Evolutionary conservation across 257 asterid species (phyloP).

Genomic region (Buddleja alternifolia): DNA sequence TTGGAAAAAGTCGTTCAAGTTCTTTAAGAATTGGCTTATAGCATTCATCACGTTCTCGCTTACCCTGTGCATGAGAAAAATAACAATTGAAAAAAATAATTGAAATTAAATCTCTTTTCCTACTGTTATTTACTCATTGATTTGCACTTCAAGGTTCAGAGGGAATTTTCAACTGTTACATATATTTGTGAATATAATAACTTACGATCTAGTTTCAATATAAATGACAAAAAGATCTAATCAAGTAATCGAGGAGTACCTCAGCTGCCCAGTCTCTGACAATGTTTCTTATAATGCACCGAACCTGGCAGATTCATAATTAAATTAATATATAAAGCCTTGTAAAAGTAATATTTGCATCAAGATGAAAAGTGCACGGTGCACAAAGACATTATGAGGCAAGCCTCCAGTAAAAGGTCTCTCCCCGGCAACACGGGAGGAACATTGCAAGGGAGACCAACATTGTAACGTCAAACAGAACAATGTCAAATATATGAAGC

Average conservation of each 20-base stretch:
- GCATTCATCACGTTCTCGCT: slow-evolving; percentile 90
- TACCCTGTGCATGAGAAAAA: slow-evolving; percentile 86
- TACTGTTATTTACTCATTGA: background rate
- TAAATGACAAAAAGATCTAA: slow-evolving; percentile 27
- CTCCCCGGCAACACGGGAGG: too few species aligned
- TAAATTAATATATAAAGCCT: slow-evolving; percentile 9
- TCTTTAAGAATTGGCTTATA: slow-evolving; percentile 86
- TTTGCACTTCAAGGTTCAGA: slow-evolving; percentile 1
- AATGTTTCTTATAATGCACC: slow-evolving; percentile 91
- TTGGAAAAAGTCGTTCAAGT: slow-evolving; percentile 74
- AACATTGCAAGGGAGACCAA: slow-evolving; percentile 12
- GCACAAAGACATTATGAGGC: too few species aligned
- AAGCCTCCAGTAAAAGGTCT: too few species aligned
- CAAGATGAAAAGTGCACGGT: too few species aligned
- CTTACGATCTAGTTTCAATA: slow-evolving; percentile 8
- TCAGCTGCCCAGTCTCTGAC: slow-evolving; percentile 98
- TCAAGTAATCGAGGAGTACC: too few species aligned
- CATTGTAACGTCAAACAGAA: background rate
- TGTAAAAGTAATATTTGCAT: background rate
- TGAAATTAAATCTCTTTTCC: slow-evolving; percentile 3
- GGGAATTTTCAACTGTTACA: background rate
- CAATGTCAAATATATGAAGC: slow-evolving; percentile 12
- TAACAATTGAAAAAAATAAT: background rate
- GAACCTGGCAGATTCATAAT: slow-evolving; percentile 56
- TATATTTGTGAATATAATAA: slow-evolving; percentile 5